phyloP scores from a whole-genome alignment of 1,284 basidiomycete species.

The Vanrija pseudolonga region DNA sequence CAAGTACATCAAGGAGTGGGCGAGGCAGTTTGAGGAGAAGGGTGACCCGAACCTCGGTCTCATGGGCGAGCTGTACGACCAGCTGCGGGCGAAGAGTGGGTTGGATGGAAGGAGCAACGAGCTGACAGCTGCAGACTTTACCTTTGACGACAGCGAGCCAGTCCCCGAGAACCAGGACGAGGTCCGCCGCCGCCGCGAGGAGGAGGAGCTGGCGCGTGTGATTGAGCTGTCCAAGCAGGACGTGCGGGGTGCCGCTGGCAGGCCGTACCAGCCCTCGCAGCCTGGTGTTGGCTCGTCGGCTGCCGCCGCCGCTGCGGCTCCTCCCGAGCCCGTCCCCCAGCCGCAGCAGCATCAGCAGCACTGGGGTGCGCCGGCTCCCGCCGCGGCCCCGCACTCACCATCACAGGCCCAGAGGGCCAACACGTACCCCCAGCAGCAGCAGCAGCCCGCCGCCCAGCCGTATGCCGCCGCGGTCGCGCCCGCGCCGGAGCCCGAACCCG shows the following conservation, averaged over 20 bases:
- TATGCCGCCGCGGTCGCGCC: conserved; percentile 32
- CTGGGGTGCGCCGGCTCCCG: background rate
- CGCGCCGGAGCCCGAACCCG: conserved; percentile 30
- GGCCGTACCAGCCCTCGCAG: conserved; percentile 57
- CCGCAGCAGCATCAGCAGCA: conserved; percentile 14
- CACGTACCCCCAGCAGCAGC: conserved; percentile 10
- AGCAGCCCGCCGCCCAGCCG: conserved; percentile 22
- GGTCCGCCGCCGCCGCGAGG: conserved; percentile 67
- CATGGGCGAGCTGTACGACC: conserved; percentile 85
- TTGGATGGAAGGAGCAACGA: conserved; percentile 1
- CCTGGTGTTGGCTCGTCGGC: conserved; percentile 13
- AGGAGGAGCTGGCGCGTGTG: conserved; percentile 86
- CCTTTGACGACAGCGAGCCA: conserved; percentile 64
- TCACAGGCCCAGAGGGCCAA: conserved; percentile 9
- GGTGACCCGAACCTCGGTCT: conserved; percentile 73
- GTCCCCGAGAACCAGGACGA: conserved; percentile 57
- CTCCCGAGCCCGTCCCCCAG: conserved; percentile 48
- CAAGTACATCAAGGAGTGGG: conserved; percentile 76
- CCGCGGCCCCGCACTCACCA: conserved; percentile 20
- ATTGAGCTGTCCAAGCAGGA: conserved; percentile 85
- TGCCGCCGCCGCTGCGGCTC: conserved; percentile 41
- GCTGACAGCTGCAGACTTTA: conserved; percentile 26
- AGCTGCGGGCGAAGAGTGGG: conserved; percentile 75
- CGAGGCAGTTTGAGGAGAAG: conserved; percentile 67
- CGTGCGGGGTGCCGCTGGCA: conserved; percentile 45